Evolutionary conservation across 1,284 basidiomycete species (phyloP), one percentile per base, ranked within the genome.

Genomic region (Moniliophthora roreri): DNA sequence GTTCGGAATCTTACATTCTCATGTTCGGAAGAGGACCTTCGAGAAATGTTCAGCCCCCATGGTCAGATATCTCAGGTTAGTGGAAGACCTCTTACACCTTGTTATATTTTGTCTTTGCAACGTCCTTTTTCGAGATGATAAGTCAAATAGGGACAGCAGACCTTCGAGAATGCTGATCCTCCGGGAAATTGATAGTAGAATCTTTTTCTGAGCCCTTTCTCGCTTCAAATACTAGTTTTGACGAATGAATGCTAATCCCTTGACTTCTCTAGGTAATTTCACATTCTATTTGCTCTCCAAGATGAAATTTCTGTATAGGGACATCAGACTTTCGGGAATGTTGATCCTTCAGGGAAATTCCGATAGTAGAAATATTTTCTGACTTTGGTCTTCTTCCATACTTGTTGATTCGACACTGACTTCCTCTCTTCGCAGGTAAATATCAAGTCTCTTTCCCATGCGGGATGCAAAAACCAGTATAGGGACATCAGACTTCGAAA

Each of bases 1-100:
- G 75, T 98, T 5, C 91, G 96, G 11, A 99, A 98, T 66, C 71
- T 98, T 16, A 80, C 95, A 0, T 98, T 93, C 65, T 81, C 89
- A 0, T 91, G 91, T 53, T 89, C 87, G 1, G 82, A 90, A 32
- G 73, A 79, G 3, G 93, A 97, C 49, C 69, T 98, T 2, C 66
- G 71, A 6, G 74, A 79, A n/a, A 76, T 87, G 5, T 95, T 96
- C 66, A 69, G 72, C 8, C 73, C 79, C 0, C 93, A 82, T 66
- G 95, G 95, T 7, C 74, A 81, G 40, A 68, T 98, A 41, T 79
- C 79, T 49, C 86, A 93, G 82, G 87, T 89, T 57, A 75, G 80
- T 44, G 38, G 60, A 16, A n/a, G 48, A 35, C 47, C 21, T 6
- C 48, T 34, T 41, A 13, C 37, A 48, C 15, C 48, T 45, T 35